A percentile compares a stretch with the other conserved stretches of the same genome.
Conservation (phyloP, 805 yeast species). For the Starmerella sp. region DNA sequence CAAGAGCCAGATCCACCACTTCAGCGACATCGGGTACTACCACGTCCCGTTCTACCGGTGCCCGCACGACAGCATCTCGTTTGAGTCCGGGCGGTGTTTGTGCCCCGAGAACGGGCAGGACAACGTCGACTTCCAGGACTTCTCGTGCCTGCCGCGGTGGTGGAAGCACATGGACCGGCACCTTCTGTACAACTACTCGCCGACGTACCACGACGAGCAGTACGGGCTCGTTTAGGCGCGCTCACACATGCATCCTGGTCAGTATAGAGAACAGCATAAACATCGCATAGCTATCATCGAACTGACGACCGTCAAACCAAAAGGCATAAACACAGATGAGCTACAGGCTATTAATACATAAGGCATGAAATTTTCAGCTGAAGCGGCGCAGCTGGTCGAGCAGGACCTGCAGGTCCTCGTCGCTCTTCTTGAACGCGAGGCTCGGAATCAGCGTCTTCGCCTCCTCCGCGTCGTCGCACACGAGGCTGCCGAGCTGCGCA, state of each 20-base stretch:
- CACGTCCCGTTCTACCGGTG: slow-evolving; percentile 53
- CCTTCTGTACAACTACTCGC: slow-evolving; percentile 24
- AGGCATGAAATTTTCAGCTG: slow-evolving; percentile 3
- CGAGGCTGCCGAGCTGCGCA: slow-evolving; percentile 78
- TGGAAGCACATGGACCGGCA: slow-evolving; percentile 29
- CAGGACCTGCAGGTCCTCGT: slow-evolving; percentile 75
- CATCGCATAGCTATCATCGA: too few relatives aligned
- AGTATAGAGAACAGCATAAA: too few relatives aligned
- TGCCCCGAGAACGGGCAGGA: slow-evolving; percentile 27
- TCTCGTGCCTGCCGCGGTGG: slow-evolving; percentile 31
- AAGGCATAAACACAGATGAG: too few relatives aligned
- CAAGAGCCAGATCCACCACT: slow-evolving; percentile 54
- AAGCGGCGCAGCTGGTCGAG: slow-evolving; percentile 65
- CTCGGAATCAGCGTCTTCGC: slow-evolving; percentile 91
- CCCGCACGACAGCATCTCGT: slow-evolving; percentile 30
- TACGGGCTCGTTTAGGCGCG: not conserved
- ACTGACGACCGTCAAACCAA: too few relatives aligned
- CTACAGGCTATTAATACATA: too few relatives aligned
- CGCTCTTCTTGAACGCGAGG: slow-evolving; percentile 65
- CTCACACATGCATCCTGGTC: too few relatives aligned
- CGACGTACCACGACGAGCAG: slow-evolving; percentile 1
- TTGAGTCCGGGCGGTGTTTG: slow-evolving; percentile 28
- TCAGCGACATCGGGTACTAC: slow-evolving; percentile 69
- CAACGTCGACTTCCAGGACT: slow-evolving; percentile 29
- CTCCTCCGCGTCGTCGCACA: slow-evolving; percentile 95